Evolutionary conservation across 495 filamentous ascomycete species (phyloP), one percentile per base, ranked within the genome.

Genomic region (Margaritispora aquatica): DNA sequence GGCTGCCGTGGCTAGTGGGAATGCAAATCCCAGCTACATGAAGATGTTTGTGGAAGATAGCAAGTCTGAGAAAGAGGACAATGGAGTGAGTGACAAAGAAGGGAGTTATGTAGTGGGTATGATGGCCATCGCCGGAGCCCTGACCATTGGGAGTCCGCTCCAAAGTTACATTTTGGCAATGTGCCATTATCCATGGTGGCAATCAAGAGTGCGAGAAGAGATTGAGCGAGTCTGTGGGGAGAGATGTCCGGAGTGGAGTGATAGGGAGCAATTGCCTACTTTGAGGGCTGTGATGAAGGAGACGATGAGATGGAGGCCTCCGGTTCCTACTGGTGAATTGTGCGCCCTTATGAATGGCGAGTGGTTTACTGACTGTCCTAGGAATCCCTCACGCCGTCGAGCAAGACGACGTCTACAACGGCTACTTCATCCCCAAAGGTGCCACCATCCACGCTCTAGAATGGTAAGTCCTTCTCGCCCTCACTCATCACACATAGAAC

Each of bases 361-460:
- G n/a, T 84, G 80, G 38, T 69, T 79, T 77, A 7, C 70, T 77
- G 0, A 69, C 70, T 4, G 67, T 55, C 9, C 51, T 57, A 65
- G 74, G 72, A 26, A 65, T 75, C 22, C 74, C 78, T 0, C 81
- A 84, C 58, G 59, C 67, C 10, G 55, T 72, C 27, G 73, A 64
- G 0, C 66, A 78, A 54, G 78, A 82, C 41, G 75, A 80, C 57
- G 58, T 73, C 20, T 81, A 73, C 63, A 67, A 76, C 24, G 80
- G 77, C 11, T 80, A 78, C 60, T 72, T 69, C 59, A 81, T 83
- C 52, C 77, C 79, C 11, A 76, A 75, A 54, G 80, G 78, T 1
- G 76, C 81, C 1, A 80, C 80, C 0, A 79, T 85, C 36, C 81
- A 85, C 59, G 80, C 82, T 0, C 59, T 83, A 2, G 81, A 80